Evolutionary conservation across 495 filamentous ascomycete genomes (phyloP), one percentile per base, ranked within the genome.

Genomic region (Aeminium ludgeri): DNA sequence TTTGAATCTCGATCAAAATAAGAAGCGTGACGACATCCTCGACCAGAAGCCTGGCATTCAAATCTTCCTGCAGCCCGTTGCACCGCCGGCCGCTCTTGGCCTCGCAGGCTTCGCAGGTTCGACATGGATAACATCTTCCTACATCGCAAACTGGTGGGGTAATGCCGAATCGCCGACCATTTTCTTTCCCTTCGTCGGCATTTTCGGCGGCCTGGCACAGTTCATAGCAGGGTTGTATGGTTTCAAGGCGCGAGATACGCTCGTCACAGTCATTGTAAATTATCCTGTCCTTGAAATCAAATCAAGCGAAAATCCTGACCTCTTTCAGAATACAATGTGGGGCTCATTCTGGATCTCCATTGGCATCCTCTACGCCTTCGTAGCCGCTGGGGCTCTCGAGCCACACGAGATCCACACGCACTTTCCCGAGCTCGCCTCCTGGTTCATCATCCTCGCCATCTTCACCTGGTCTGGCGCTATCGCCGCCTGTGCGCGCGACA

Each of bases 1-100:
- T 25, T 8, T 25, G 4, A 25, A 25, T 8, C 4, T 25, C 23
- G 4, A 25, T 25, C 23, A 25, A 8, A 25, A 3, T 4, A 25
- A 8, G 31, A 33, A 33, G 31, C 6, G 12, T 6, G 6, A 4
- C 12, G 16, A 33, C 3, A 12, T 33, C 4, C 31, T 33, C 16
- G 4, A 33, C 12, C 16, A 13, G 31, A 33, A 13, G 31, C 36
- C 36, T 12, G 25, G 25, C 19, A 16, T 41, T 19, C 38, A 36
- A 15, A 45, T 45, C 20, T 45, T 39, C 42, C 35, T 45, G 5
- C 33, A 33, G n/a, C 42, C 42, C 10, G 29, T 45, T 34, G 42
- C 42, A 4, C 34, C 42, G 10, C 42, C 42, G 2, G 42, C 42
- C 6, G 42, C 42, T 4, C 42, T 45, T 10, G 42, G 42, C 2